These are phyloP conservation scores for Rhodotorula mucilaginosa DNA, from an alignment of 1,284 basidiomycete species.

Conservation along the genomic window DNA sequence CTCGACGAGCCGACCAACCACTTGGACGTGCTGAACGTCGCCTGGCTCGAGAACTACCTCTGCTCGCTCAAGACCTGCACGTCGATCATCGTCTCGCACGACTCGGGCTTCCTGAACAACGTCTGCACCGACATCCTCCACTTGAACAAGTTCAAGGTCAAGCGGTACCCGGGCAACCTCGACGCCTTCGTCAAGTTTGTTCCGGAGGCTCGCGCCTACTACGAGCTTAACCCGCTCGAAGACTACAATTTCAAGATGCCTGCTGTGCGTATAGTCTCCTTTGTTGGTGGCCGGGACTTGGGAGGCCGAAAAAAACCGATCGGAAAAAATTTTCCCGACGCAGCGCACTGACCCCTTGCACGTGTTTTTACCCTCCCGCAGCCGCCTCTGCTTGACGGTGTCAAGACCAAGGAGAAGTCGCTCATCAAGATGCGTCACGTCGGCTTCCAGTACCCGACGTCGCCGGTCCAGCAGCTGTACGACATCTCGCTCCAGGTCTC, in stretches of 20 bases:
- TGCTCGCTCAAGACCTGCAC: constrained; percentile 84
- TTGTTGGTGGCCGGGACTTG: no score
- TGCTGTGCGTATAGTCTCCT: constrained; percentile 52
- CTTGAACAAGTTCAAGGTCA: constrained; percentile 98
- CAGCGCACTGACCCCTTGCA: constrained; percentile 12
- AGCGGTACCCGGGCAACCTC: constrained; percentile 95
- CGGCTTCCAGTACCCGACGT: constrained; percentile 91
- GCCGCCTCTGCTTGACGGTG: constrained; percentile 94
- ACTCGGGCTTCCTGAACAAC: constrained; percentile 98
- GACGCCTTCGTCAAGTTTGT: constrained; percentile 91
- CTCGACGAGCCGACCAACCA: constrained; percentile 99
- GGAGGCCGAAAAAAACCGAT: not conserved
- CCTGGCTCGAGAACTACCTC: constrained; percentile 96
- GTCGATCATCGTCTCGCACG: constrained; percentile 65
- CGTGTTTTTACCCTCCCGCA: constrained; percentile 80
- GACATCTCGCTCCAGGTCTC: constrained; percentile 96
- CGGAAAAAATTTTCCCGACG: no score
- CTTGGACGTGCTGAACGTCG: constrained; percentile 93
- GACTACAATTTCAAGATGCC: constrained; percentile 98
- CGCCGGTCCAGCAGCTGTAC: constrained; percentile 81
- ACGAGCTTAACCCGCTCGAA: constrained; percentile 81
- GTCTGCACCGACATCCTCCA: constrained; percentile 98
- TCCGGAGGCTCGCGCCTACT: constrained; percentile 97
- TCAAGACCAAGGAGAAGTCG: constrained; percentile 99
- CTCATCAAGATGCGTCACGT: constrained; percentile 97